Conservation (phyloP, 768 basidiomycete genomes). For the Tubosaeta brunneosetosa region DNA sequence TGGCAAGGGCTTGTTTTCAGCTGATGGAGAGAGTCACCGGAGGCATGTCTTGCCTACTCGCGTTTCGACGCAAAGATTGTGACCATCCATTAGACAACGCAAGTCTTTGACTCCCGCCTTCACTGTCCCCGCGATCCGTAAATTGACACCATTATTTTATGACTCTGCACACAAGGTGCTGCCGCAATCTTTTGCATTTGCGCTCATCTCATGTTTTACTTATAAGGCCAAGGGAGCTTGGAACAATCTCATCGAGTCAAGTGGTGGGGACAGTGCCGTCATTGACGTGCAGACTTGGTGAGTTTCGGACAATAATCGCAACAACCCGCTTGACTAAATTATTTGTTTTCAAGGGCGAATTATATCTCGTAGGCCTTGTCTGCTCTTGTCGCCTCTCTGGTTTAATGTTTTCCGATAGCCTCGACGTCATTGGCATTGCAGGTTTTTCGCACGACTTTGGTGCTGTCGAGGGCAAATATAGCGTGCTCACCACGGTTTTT, state of each 20-base stretch:
- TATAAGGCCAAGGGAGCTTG: conserved; percentile 28
- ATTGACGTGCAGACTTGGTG: conserved; percentile 38
- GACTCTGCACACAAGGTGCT: conserved; percentile 27
- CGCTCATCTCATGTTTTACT: not conserved
- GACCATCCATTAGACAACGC: conserved; percentile 17
- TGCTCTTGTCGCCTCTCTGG: not conserved
- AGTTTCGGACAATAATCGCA: too few species aligned
- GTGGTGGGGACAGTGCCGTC: conserved; percentile 17
- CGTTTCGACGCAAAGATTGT: not conserved
- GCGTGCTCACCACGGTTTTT: conserved; percentile 38
- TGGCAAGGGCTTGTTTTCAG: conserved; percentile 29
- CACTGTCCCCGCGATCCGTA: conserved; percentile 21
- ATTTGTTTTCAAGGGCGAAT: conserved; percentile 27
- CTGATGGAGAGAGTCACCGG: conserved; percentile 41
- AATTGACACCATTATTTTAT: conserved; percentile 21
- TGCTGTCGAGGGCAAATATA: conserved; percentile 44
- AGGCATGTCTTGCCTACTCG: conserved; percentile 22
- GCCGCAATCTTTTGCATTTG: not conserved
- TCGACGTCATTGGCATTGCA: conserved; percentile 57
- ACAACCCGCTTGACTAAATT: not conserved
- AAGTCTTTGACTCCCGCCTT: conserved; percentile 26
- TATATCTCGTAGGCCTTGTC: conserved; percentile 25
- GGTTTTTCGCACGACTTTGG: conserved; percentile 60
- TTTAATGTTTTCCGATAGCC: conserved; percentile 22
- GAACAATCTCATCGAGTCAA: conserved; percentile 25